Conservation (phyloP, 768 basidiomycete genomes). For the Tricholoma flavovirens region DNA sequence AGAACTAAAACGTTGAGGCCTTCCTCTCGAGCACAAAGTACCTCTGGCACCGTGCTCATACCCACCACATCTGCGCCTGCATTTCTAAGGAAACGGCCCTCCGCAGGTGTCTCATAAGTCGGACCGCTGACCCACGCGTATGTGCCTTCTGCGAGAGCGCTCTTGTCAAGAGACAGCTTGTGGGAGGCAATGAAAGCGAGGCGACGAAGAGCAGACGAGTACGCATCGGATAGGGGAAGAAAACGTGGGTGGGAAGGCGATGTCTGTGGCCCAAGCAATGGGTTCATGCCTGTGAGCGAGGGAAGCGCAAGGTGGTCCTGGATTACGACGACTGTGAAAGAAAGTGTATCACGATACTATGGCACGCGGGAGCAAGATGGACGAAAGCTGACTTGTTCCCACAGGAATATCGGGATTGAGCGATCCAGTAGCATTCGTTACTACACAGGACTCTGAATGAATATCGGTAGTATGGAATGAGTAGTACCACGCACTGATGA, state of each 20-base stretch:
- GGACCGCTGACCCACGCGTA: conserved; percentile 92
- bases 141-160: conserved; percentile 69
- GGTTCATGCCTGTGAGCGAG: conserved; percentile 69
- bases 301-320: conserved; percentile 84
- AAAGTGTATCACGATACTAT: conserved; percentile 8
- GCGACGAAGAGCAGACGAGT: conserved; percentile 66
- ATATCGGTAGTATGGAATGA: neutral
- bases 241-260: conserved; percentile 65
- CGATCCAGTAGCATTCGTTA: conserved; percentile 86
- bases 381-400: conserved; percentile 62
- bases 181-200: conserved; percentile 69
- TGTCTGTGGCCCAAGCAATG: conserved; percentile 67
- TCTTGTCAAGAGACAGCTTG: conserved; percentile 44
- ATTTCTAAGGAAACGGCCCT: conserved; percentile 68
- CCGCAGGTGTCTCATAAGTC: conserved; percentile 85
- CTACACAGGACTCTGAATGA: conserved; percentile 28
- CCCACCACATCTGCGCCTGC: conserved; percentile 89
- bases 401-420: conserved; percentile 68
- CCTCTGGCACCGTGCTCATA: conserved; percentile 92
- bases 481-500: conserved; percentile 57
- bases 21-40: conserved; percentile 72
- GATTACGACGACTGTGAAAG: conserved; percentile 66
- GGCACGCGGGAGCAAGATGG: neutral
- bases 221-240: conserved; percentile 79
- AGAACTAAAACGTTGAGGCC: conserved; percentile 73